Percentiles rank a stretch among this genome's conserved stretches.
phyloP scores from a whole-genome alignment of 169 alveolate species.

The Cryptosporidium canis region DNA sequence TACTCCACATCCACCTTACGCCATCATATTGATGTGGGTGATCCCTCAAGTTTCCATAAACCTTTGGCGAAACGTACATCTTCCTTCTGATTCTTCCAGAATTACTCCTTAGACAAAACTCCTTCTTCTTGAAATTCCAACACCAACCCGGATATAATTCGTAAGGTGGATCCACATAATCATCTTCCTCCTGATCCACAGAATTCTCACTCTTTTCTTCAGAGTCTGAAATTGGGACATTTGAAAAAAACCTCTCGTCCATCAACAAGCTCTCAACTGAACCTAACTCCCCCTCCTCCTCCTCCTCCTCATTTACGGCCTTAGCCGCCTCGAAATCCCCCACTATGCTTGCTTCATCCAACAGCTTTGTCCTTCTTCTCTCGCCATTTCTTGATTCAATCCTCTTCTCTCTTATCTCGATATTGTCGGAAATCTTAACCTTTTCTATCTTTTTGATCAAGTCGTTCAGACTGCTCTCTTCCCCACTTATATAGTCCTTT shows the following conservation, averaged over 20 bases:
- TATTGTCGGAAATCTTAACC: background rate
- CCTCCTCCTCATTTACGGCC: background rate
- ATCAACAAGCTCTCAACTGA: background rate
- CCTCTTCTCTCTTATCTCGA: background rate
- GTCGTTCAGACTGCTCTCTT: background rate
- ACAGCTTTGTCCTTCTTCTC: constrained; percentile 3
- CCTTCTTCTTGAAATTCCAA: constrained; percentile 35
- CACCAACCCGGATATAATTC: constrained; percentile 26
- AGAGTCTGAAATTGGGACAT: constrained; percentile 24
- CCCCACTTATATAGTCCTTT: background rate
- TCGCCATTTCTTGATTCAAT: background rate
- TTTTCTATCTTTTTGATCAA: constrained; percentile 4
- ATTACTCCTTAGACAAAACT: constrained; percentile 21
- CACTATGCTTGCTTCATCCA: background rate
- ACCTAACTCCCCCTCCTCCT: background rate
- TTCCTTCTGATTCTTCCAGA: constrained; percentile 50
- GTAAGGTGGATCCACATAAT: background rate
- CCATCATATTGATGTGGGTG: constrained; percentile 80
- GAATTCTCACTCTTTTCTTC: background rate
- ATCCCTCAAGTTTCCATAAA: constrained; percentile 16
- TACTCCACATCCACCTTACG: constrained; percentile 80
- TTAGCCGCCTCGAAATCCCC: background rate
- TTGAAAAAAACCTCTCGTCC: constrained; percentile 38
- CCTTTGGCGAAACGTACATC: constrained; percentile 40
- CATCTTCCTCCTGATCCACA: background rate